Conservation (phyloP, 75 land plant genomes). For the Selaginella tamariscina region DNA sequence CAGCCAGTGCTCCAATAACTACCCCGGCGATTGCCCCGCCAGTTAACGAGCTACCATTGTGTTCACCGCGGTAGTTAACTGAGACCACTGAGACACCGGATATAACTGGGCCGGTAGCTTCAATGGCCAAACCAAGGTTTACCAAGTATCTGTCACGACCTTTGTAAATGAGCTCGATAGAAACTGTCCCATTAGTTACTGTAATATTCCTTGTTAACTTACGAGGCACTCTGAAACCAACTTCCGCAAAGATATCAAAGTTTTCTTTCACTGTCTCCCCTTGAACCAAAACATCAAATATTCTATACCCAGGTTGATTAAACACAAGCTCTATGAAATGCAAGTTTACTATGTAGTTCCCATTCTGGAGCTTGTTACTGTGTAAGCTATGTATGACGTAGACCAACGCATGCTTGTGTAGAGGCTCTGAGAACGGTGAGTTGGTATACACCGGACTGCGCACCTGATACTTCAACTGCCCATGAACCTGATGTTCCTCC, state of each 20-base stretch:
- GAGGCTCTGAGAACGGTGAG: not conserved
- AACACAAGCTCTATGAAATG: not conserved
- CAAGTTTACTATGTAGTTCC: not conserved
- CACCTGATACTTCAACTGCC: not conserved
- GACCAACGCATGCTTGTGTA: not conserved
- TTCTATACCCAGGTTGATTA: not conserved
- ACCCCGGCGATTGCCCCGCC: not conserved
- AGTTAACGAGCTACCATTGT: not conserved
- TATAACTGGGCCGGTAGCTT: not conserved
- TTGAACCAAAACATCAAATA: not conserved
- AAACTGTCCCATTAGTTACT: not conserved
- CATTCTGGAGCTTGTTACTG: not conserved
- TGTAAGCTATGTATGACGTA: not conserved
- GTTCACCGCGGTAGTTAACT: not conserved
- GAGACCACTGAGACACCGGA: not conserved
- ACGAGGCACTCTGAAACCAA: not conserved
- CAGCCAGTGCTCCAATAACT: not conserved
- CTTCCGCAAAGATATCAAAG: not conserved
- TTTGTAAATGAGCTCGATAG: not conserved
- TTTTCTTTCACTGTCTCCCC: not conserved
- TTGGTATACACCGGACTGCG: not conserved
- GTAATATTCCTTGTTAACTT: not conserved
- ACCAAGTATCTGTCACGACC: not conserved
- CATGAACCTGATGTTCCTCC: not conserved
- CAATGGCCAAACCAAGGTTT: not conserved